Base-by-base conservation (phyloP, 2,329 filamentous ascomycete species). In the Xylaria sp. region DNA sequence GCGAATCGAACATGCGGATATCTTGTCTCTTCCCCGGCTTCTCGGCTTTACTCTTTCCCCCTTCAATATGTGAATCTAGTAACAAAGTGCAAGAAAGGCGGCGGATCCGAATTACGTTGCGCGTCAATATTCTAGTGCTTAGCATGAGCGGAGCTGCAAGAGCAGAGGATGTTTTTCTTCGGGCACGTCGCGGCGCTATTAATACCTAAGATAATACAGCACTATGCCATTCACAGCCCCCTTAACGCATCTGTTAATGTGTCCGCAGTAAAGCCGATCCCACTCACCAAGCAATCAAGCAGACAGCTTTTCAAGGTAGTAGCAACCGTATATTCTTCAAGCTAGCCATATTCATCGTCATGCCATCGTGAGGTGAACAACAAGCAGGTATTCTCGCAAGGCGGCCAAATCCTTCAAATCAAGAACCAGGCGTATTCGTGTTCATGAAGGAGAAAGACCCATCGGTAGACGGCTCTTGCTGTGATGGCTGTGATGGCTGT, bases 361-460 rank as follows among this genome's bases (percentile, higher is more conserved):
- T 56, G 23, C n/a, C 28, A 55, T 63, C 34, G 18, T 18, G 28
- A 45, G 34, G 12, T 55, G 7, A 32, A 15, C 23, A 32, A 18
- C 32, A 39, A 55, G 25, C 36, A 20, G 18, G 4, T 12, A 18
- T 46, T 48, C 46, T 39, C 23, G 25, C 41, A n/a, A 56, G 7
- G 7, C 25, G n/a, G 41, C 4, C 25, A 28, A 20, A 12, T 2
- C 28, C 20, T 41, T 34, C 36, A 8, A 30, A 58, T 68, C 67
- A 75, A 12, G 74, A 60, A 43, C 71, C 66, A 20, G 76, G 70
- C 2, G 75, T 75, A 39, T 56, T 67, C 6, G 72, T 69, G 59
- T 77, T 76, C 63, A 77, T 69, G 55, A 78, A 78, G 0, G 74
- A 65, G 60, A 72, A 78, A 23, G 76, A 75, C 23, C 71, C 76